A percentile compares a stretch with the other conserved stretches of the same genome.
phyloP scores from a whole-genome alignment of 306 rosid species.

The Rosa multiflora region DNA sequence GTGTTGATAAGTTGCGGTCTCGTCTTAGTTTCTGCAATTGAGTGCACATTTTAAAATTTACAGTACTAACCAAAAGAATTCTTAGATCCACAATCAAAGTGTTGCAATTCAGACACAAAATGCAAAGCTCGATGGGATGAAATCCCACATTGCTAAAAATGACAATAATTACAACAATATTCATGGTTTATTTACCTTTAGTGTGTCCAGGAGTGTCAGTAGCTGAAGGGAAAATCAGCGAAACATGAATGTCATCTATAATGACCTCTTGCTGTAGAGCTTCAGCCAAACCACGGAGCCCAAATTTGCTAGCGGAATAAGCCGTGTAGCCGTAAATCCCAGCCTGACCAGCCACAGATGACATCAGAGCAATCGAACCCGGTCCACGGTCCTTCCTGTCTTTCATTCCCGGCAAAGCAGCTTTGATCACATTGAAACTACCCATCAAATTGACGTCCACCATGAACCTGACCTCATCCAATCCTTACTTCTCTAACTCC shows the following conservation, averaged over 20 bases:
- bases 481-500: conserved; percentile 69
- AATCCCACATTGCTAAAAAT: too few species aligned
- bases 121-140: too few species aligned
- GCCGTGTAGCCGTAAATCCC: conserved; percentile 89
- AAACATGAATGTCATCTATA: conserved; percentile 37
- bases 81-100: too few species aligned
- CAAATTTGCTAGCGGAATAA: conserved; percentile 89
- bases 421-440: conserved; percentile 70
- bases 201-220: conserved; percentile 79
- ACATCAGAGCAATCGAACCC: conserved; percentile 68
- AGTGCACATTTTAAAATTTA: too few species aligned
- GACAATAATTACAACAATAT: too few species aligned
- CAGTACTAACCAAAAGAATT: too few species aligned
- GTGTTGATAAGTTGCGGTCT: conserved; percentile 64
- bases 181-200: conserved; percentile 47
- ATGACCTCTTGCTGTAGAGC: background rate
- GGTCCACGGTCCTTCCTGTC: conserved; percentile 56
- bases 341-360: conserved; percentile 95
- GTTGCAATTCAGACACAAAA: too few species aligned
- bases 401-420: conserved; percentile 71
- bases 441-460: conserved; percentile 32
- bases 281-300: conserved; percentile 83
- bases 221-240: conserved; percentile 84
- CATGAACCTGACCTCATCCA: conserved; percentile 75
- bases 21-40: conserved; percentile 57